Evolutionary conservation across 805 yeast genomes (phyloP), one percentile per base, ranked within the genome.

Genomic region (Yarrowia deformans): DNA sequence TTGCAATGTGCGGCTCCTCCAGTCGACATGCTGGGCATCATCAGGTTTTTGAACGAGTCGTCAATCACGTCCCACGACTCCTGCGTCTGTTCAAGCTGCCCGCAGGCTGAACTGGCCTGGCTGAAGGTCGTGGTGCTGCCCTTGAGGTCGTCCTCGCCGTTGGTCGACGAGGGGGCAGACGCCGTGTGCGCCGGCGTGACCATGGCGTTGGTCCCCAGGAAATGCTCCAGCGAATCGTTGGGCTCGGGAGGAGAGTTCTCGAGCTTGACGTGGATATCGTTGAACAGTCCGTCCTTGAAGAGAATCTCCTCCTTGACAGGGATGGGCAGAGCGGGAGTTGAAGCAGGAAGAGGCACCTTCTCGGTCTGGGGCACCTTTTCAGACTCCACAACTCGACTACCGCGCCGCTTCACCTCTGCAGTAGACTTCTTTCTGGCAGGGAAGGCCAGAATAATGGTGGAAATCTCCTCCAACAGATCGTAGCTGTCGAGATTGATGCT

Each of bases 391-490:
- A 54, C 60, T 4, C 60, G 29, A 18, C 55, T 45, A 7, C 43
- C 52, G 4, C 56, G 45, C n/a, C 56, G 35, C 39, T 40, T 63
- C 13, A 48, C 39, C 48, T 63, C 68, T 10, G 8, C 16, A 13
- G 39, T 35, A 2, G 68, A 63, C 39, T 49, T 48, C 48, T 63
- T 63, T 9, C 70, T 50, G 1, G 50, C 50, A n/a, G 69, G 54
- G 16, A 70, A 69, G 14, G 60, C 67, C 52, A 73, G 43, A 60
- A 74, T 48, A 14, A 35, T 61, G 14, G 73, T 74, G 48, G 72
- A 73, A 12, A 69, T 54, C 56, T 70, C 68, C 52, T 74, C 74
- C 29, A 74, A 58, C 70, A 54, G 63, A 14, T 69, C 67, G 55
- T 69, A 74, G 42, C 73, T 55, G 48, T 71, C 70, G 9, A 18